Evolutionary conservation across 164 flowering plant species (phyloP).

Genomic region (Berberis thunbergii): DNA sequence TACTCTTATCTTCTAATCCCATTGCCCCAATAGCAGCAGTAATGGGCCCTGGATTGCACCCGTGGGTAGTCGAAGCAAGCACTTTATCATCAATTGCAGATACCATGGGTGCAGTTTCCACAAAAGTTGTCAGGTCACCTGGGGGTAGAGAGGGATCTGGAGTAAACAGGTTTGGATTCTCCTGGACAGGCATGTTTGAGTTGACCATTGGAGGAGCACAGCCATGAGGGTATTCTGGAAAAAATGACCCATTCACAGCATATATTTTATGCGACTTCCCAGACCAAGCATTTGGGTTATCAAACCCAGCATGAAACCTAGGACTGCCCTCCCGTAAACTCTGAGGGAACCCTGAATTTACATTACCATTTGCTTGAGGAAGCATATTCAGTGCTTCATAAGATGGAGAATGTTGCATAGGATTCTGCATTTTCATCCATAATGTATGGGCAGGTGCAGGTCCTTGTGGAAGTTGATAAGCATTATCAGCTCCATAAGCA

Average conservation of each 20-base stretch:
- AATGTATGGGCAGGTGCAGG: conserved; percentile 37
- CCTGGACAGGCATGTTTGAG: conserved; percentile 22
- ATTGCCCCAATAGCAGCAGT: conserved; percentile 11
- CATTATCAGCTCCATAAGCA: conserved; percentile 46
- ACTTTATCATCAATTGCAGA: conserved; percentile 18
- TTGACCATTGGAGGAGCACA: conserved; percentile 23
- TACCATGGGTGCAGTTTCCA: conserved; percentile 14
- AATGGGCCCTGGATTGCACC: conserved; percentile 11
- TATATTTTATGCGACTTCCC: conserved; percentile 34
- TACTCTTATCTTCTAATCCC: conserved; percentile 17
- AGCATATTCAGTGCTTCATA: conserved; percentile 44
- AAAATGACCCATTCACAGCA: conserved; percentile 46
- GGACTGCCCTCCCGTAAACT: conserved; percentile 41
- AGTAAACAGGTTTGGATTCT: conserved; percentile 17
- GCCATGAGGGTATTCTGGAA: conserved; percentile 35
- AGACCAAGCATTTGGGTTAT: conserved; percentile 40
- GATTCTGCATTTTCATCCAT: conserved; percentile 57
- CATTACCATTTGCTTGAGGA: conserved; percentile 40
- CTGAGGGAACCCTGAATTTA: conserved; percentile 32
- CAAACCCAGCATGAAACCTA: conserved; percentile 33
- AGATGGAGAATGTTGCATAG: conserved; percentile 40
- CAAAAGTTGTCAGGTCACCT: conserved; percentile 19
- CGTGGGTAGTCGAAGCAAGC: conserved; percentile 15
- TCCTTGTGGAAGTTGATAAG: conserved; percentile 43
- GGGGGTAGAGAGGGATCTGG: conserved; percentile 22